These are phyloP conservation scores for Nephelium lappaceum DNA, from an alignment of 345 rosid genomes.

Conservation along the genomic window DNA sequence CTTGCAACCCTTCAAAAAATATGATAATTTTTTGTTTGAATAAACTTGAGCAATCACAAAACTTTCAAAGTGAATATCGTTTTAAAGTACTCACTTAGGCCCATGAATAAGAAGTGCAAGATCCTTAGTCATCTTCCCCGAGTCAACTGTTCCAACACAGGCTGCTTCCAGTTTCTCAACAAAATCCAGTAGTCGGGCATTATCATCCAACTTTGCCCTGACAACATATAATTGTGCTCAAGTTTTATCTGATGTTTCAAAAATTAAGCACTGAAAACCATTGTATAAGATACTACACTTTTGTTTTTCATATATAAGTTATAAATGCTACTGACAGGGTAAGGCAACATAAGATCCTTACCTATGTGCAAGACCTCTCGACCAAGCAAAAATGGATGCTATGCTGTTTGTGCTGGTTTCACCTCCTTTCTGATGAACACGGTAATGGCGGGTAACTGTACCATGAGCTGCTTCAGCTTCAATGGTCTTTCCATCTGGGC, in stretches of 20 bases:
- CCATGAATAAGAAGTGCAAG: slow-evolving; percentile 74
- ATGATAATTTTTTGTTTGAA: neutral
- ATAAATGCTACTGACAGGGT: neutral
- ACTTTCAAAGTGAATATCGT: neutral
- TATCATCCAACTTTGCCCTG: slow-evolving; percentile 83
- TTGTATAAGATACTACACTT: neutral
- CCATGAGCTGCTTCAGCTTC: slow-evolving; percentile 95
- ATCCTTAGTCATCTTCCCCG: slow-evolving; percentile 86
- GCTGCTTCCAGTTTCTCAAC: slow-evolving; percentile 78
- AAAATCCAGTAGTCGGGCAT: slow-evolving; percentile 61
- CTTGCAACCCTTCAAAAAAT: slow-evolving; percentile 46
- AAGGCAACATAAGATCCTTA: slow-evolving; percentile 12
- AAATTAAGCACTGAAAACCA: neutral
- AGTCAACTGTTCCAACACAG: slow-evolving; percentile 65
- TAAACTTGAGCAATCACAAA: neutral
- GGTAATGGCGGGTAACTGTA: slow-evolving; percentile 81
- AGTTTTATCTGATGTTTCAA: slow-evolving; percentile 6
- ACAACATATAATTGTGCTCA: slow-evolving; percentile 17
- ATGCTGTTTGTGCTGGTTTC: slow-evolving; percentile 93
- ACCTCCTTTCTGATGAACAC: slow-evolving; percentile 85
- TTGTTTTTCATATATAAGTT: neutral
- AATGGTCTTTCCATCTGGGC: slow-evolving; percentile 91
- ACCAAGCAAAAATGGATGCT: slow-evolving; percentile 90
- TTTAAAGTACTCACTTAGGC: slow-evolving; percentile 41
- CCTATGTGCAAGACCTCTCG: slow-evolving; percentile 87